Base-by-base conservation (phyloP, 768 basidiomycete species). In the Amanita exitialis region DNA sequence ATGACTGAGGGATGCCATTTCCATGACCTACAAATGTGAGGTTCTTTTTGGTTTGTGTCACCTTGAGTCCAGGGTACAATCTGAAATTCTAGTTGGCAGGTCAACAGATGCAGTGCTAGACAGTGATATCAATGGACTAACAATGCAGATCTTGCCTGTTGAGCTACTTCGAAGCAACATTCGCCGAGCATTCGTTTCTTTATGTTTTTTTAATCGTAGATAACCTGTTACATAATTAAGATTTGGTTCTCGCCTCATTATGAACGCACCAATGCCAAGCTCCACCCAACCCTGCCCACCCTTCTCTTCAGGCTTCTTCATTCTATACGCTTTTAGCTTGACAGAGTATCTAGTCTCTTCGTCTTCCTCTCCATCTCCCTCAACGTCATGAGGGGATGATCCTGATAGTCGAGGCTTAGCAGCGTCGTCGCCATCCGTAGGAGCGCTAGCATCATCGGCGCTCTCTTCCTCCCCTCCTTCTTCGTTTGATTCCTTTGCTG, bases 351-450 rank as follows among this genome's bases (percentile, higher is more conserved):
- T 66, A 3, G 85, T 89, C 53, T 80, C 80, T 59, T 91, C 89
- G 36, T 83, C 74, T 61, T 91, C 85, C 66, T 91, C 89, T 25
- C 89, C 89, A 58, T 82, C 82, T 9, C 89, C 87, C 53, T 86
- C 86, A 48, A 70, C 70, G 56, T 86, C 86, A 54, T 83, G 79
- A n/a, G 66, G 66, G 49, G 66, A 64, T 47, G 53, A 12, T 50
- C 57, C 15, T 32, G 47, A 51, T 27, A 21, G 16, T 9, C 27
- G 39, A 4, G 10, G 38, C 59, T 81, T 75, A 60, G 80, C 79
- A 20, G 78, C 81, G 54, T 36, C 41, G 23, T 37, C 51, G 32
- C 50, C 50, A 53, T 66, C 64, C 6, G 64, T 63, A 48, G 55
- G 62, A 44, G 60, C 44, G 56, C 59, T 56, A 47, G 58, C 53